These are phyloP conservation scores for Coriaria nepalensis DNA, from an alignment of 306 rosid genomes.

Conservation along the genomic window DNA sequence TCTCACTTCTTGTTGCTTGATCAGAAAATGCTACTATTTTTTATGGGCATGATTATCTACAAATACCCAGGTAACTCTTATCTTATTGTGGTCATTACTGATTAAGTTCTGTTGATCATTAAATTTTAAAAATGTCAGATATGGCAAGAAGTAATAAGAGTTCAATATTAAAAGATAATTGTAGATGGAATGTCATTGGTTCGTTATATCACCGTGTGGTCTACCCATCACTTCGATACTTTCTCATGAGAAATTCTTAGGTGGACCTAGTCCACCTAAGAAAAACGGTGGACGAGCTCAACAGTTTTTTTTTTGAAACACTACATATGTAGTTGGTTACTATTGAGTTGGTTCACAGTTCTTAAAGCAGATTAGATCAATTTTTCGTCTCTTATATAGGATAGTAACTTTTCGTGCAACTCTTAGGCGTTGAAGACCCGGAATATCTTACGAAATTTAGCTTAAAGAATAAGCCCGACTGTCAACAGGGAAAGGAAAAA, in stretches of 20 bases:
- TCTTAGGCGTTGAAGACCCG: slow-evolving; percentile 61
- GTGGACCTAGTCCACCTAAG: too few species aligned
- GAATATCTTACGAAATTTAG: slow-evolving; percentile 40
- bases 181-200: too few species aligned
- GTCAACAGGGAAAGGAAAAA: slow-evolving; percentile 30
- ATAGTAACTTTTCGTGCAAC: slow-evolving; percentile 1
- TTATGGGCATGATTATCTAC: slow-evolving; percentile 1
- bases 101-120: neutral
- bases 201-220: too few species aligned
- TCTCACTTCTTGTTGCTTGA: neutral
- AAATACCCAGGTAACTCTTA: too few species aligned
- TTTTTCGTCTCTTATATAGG: neutral
- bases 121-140: neutral
- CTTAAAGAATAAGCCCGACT: slow-evolving; percentile 30
- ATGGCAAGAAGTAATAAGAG: too few species aligned
- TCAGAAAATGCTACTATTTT: slow-evolving; percentile 1
- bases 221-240: too few species aligned
- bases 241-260: too few species aligned
- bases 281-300: too few species aligned
- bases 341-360: neutral
- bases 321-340: too few species aligned
- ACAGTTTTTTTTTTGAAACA: too few species aligned
- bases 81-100: too few species aligned
- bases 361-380: neutral
- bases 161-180: too few species aligned